Conservation (phyloP, 179 eudicot species). For the Silene coronaria region DNA sequence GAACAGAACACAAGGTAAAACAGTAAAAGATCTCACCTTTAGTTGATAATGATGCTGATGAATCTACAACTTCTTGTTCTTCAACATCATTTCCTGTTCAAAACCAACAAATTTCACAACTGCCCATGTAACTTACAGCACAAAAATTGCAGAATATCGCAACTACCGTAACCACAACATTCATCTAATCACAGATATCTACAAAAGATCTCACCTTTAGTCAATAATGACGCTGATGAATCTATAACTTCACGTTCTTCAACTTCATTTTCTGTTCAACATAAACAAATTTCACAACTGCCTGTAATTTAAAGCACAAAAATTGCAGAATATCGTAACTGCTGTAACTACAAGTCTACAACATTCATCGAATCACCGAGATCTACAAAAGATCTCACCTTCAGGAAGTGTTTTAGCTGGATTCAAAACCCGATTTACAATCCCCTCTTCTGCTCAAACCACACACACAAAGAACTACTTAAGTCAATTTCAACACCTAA, state of each 20-base stretch:
- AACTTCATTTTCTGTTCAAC: slow-evolving; percentile 16
- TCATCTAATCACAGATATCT: not conserved
- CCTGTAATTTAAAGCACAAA: not conserved
- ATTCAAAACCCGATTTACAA: slow-evolving; percentile 9
- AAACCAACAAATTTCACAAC: not conserved
- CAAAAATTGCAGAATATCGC: not conserved
- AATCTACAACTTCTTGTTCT: not conserved
- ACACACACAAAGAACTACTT: not conserved
- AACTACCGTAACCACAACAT: not conserved
- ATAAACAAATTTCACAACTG: not conserved
- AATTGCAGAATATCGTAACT: not conserved
- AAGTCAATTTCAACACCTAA: slow-evolving; percentile 1
- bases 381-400: slow-evolving; percentile 20
- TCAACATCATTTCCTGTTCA: slow-evolving; percentile 13
- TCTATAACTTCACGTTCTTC: slow-evolving; percentile 1
- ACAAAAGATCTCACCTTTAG: slow-evolving; percentile 22
- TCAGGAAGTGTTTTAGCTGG: slow-evolving; percentile 2
- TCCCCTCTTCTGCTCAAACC: slow-evolving; percentile 19
- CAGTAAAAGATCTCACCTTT: slow-evolving; percentile 21
- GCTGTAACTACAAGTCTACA: not conserved
- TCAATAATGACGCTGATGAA: slow-evolving; percentile 3
- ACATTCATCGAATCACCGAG: not conserved
- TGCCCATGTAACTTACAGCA: slow-evolving; percentile 4
- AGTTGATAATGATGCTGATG: slow-evolving; percentile 11
- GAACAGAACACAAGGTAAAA: not conserved